phyloP scores from a whole-genome alignment of 768 basidiomycete species.

The Suillus discolor region DNA sequence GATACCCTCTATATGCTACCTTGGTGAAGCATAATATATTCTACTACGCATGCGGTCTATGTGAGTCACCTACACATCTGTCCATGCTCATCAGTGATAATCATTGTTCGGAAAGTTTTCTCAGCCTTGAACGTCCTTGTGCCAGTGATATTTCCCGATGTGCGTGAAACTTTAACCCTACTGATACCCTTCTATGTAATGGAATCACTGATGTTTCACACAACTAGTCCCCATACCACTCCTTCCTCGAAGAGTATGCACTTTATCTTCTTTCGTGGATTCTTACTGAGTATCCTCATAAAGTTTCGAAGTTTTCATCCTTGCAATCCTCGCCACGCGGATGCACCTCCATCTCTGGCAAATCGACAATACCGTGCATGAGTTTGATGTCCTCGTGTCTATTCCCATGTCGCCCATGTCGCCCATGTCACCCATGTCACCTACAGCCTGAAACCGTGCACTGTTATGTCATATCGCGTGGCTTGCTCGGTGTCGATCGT shows the following conservation, averaged over 20 bases:
- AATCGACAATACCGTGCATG: not conserved
- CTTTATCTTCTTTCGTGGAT: not conserved
- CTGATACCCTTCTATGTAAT: not conserved
- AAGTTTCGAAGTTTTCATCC: not conserved
- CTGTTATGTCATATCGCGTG: not conserved
- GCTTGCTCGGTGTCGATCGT: not conserved
- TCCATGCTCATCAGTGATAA: not conserved
- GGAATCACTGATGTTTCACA: not conserved
- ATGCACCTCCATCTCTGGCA: slow-evolving; percentile 2
- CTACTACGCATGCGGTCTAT: not conserved
- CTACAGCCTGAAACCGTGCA: not conserved
- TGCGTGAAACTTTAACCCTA: not conserved
- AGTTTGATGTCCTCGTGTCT: not conserved
- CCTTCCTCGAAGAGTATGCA: slow-evolving; percentile 3
- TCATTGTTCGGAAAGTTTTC: not conserved
- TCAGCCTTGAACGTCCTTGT: not conserved
- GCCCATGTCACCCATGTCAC: not conserved
- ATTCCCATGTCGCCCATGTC: not conserved
- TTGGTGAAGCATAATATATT: not conserved
- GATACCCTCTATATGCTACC: not conserved
- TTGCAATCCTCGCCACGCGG: not conserved
- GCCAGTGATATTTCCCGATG: not conserved
- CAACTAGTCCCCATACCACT: not conserved
- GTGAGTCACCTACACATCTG: not conserved
- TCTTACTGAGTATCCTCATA: not conserved